phyloP scores from a whole-genome alignment of 2,329 filamentous ascomycete genomes.

The Cercospora sp. region DNA sequence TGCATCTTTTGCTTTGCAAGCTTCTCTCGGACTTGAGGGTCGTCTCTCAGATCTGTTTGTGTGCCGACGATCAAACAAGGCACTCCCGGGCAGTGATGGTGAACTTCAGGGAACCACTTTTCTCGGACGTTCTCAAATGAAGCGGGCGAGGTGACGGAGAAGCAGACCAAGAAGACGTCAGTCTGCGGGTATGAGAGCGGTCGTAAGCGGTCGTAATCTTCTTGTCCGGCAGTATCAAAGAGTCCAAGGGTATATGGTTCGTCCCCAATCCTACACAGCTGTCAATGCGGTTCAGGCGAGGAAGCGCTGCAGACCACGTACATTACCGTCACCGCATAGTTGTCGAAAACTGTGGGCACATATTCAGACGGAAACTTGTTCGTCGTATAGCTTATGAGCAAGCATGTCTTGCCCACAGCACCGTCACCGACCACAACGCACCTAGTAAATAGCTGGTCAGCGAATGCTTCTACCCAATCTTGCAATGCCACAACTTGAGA shows the following conservation, averaged over 20 bases:
- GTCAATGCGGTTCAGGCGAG: slow-evolving; percentile 13
- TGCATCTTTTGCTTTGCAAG: slow-evolving; percentile 94
- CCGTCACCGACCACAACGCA: slow-evolving; percentile 99
- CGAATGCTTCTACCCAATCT: slow-evolving; percentile 12
- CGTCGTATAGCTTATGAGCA: slow-evolving; percentile 98
- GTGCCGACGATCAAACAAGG: slow-evolving; percentile 97
- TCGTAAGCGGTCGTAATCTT: slow-evolving; percentile 97
- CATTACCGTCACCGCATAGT: slow-evolving; percentile 99
- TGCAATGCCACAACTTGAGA: slow-evolving; percentile 11
- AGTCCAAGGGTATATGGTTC: slow-evolving; percentile 96
- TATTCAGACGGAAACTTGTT: slow-evolving; percentile 99
- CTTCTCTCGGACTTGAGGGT: slow-evolving; percentile 83
- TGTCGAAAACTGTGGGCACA: slow-evolving; percentile 98
- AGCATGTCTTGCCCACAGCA: slow-evolving; percentile 98
- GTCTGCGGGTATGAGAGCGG: slow-evolving; percentile 97
- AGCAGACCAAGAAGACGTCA: slow-evolving; percentile 98
- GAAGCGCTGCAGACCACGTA: slow-evolving; percentile 15
- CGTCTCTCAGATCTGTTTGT: slow-evolving; percentile 93
- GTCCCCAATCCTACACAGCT: slow-evolving; percentile 80
- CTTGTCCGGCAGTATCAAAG: slow-evolving; percentile 98
- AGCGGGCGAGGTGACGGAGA: slow-evolving; percentile 94
- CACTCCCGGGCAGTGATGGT: slow-evolving; percentile 96
- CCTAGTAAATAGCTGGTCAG: slow-evolving; percentile 51
- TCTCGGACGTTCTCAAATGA: slow-evolving; percentile 99
- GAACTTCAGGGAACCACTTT: slow-evolving; percentile 98